Evolutionary conservation across 169 alveolate genomes (phyloP).

Genomic region (Eimeria sp.): DNA sequence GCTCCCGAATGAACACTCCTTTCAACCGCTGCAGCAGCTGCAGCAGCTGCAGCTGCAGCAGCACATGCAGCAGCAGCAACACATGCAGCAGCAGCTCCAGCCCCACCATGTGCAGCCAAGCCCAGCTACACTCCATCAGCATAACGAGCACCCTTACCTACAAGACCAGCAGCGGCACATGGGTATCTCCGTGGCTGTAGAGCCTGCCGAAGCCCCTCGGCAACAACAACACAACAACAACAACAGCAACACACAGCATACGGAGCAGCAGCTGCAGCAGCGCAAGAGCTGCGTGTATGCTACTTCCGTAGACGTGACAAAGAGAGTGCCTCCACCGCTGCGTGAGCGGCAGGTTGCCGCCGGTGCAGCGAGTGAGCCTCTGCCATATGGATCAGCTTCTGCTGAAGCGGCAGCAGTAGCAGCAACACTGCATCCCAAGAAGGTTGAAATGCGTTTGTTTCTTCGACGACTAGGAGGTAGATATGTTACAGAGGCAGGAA

Average conservation of each 20-base stretch:
- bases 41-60: constrained; percentile 29
- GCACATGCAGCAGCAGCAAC: constrained; percentile 6
- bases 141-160: background rate
- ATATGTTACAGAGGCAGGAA: constrained; percentile 32
- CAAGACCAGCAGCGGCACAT: background rate
- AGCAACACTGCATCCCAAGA: constrained; percentile 31
- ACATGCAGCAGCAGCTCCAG: background rate
- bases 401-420: constrained; percentile 37
- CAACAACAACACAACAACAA: background rate
- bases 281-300: background rate
- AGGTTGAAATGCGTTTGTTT: constrained; percentile 42
- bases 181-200: background rate
- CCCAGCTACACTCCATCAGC: constrained; percentile 5
- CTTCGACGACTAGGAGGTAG: constrained; percentile 30
- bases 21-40: constrained; percentile 16
- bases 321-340: constrained; percentile 5
- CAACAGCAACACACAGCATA: background rate
- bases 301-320: background rate
- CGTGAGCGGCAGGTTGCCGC: constrained; percentile 44
- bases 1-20: background rate
- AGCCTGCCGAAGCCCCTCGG: background rate
- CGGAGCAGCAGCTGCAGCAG: background rate
- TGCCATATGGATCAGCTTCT: background rate
- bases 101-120: no score
- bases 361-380: background rate